These are phyloP conservation scores for Diplogelasinospora grovesii DNA, from an alignment of 495 filamentous ascomycete species.

Conservation along the genomic window DNA sequence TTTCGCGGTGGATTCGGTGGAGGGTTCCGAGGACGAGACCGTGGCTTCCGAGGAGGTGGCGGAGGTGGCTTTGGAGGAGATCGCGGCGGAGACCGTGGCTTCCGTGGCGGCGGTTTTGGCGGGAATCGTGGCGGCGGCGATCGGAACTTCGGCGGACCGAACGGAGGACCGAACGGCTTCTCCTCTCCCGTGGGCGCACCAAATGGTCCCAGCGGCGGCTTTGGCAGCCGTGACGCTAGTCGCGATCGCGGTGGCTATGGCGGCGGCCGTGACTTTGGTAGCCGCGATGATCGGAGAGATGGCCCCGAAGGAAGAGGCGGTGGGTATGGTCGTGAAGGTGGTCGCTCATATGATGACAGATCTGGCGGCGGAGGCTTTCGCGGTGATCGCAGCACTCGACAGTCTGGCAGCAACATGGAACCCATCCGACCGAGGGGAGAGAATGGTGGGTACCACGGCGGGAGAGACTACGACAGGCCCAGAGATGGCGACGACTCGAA, in stretches of 20 bases:
- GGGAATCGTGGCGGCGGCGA: constrained; percentile 52
- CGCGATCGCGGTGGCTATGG: constrained; percentile 27
- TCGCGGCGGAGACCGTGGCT: constrained; percentile 44
- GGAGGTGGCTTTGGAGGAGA: constrained; percentile 44
- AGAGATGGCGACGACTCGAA: constrained; percentile 53
- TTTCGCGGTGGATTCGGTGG: constrained; percentile 37
- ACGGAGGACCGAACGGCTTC: constrained; percentile 16
- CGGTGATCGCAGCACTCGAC: constrained; percentile 47
- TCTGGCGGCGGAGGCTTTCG: constrained; percentile 53
- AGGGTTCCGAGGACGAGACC: constrained; percentile 37
- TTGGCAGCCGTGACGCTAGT: constrained; percentile 42
- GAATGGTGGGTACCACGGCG: constrained; percentile 39
- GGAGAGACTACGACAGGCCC: constrained; percentile 37
- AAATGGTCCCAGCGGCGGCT: constrained; percentile 59
- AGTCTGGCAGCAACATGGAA: constrained; percentile 63
- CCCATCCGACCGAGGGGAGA: constrained; percentile 51
- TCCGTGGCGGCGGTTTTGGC: constrained; percentile 52
- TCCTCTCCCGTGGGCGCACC: constrained; percentile 69
- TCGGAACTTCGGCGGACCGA: constrained; percentile 52
- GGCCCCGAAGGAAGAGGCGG: constrained; percentile 42
- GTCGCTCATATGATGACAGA: constrained; percentile 57
- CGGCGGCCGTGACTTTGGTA: constrained; percentile 26
- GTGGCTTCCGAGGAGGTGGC: constrained; percentile 51
- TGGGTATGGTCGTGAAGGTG: constrained; percentile 47
- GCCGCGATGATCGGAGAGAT: constrained; percentile 18